Evolutionary conservation across 225 moss, liverwort and hornwort genomes (phyloP), one percentile per base, ranked within the genome.

Genomic region (Marchantia paleacea): DNA sequence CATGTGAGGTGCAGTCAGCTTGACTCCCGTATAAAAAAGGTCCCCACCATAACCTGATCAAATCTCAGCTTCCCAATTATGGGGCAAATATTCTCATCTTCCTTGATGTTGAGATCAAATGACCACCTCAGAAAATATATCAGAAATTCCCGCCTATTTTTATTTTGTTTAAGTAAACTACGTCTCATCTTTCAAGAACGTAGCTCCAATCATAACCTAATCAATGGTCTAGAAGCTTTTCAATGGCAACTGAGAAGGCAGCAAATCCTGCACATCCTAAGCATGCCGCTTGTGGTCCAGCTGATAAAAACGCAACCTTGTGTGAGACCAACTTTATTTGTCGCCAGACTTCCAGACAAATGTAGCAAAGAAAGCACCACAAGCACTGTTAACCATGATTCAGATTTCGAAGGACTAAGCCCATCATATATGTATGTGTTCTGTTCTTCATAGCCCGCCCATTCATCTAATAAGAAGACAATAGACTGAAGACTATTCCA

Each of bases 211-310:
- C 84, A 77, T 90, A 92, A n/a, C 72, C 93, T 12, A 10, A 22
- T 75, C 58, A 75, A 28, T 75, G 88, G 55, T 99, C 99, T 69
- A 99, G 81, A 77, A 99, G 69, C 88, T 99, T 99, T 84, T 99
- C 99, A 78, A 99, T 94, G 7, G 87, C 83, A 61, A 99, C 99
- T 75, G 99, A 99, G 82, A 99, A 99, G 57, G 99, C 91, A 51
- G 99, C 94, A 82, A 99, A 99, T 77, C 99, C 99, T 71, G 95
- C 99, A 85, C 99, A 99, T 47, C 99, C 99, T 39, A 99, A 87
- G 80, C 99, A 99, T 16, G 99, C 85, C 72, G 99, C 99, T 85
- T 99, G 95, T 11, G 94, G 90, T 83, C 99, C 95, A 85, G 99
- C 99, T 94, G 92, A 83, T 88, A 57, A 72, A 81, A 13, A 16